phyloP scores from a whole-genome alignment of 306 rosid species.

The Vigna mungo region DNA sequence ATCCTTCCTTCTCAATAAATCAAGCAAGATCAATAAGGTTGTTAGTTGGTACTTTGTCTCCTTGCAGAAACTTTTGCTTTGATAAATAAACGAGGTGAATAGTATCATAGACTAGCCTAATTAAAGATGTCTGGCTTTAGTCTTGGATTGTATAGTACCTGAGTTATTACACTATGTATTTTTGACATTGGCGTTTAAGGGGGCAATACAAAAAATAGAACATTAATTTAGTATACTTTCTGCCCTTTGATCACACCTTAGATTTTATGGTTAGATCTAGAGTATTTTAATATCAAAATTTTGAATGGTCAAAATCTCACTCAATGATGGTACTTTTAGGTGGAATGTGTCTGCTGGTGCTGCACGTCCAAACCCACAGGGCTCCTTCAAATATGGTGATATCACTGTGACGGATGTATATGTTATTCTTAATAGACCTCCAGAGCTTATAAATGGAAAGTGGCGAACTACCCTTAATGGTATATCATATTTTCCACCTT shows the following conservation, averaged over 20 bases:
- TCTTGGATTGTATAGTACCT: constrained; percentile 3
- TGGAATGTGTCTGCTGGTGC: constrained; percentile 88
- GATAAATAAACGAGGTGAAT: constrained; percentile 13
- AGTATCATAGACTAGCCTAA: neutral
- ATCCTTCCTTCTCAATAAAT: constrained; percentile 77
- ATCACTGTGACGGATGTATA: constrained; percentile 77
- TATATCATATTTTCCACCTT: constrained; percentile 80
- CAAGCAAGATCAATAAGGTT: constrained; percentile 94
- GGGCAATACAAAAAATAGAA: neutral
- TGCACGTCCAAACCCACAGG: constrained; percentile 92
- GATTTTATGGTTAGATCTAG: constrained; percentile 18
- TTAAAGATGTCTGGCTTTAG: constrained; percentile 2
- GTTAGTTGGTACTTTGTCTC: constrained; percentile 31
- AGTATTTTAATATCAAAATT: neutral
- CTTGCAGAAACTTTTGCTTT: constrained; percentile 27
- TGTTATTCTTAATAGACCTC: constrained; percentile 71
- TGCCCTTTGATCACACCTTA: neutral
- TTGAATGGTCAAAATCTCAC: constrained; percentile 30
- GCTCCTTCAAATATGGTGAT: constrained; percentile 80
- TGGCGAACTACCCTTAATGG: constrained; percentile 88
- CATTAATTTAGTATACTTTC: neutral
- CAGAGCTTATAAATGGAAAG: constrained; percentile 77
- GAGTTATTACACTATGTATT: neutral
- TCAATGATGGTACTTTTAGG: constrained; percentile 51
- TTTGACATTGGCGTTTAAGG: neutral